A percentile compares a stretch with the other conserved stretches of the same genome.
Conservation (phyloP, 2,329 filamentous ascomycete genomes). For the Graphiopsis chlorocephala region DNA sequence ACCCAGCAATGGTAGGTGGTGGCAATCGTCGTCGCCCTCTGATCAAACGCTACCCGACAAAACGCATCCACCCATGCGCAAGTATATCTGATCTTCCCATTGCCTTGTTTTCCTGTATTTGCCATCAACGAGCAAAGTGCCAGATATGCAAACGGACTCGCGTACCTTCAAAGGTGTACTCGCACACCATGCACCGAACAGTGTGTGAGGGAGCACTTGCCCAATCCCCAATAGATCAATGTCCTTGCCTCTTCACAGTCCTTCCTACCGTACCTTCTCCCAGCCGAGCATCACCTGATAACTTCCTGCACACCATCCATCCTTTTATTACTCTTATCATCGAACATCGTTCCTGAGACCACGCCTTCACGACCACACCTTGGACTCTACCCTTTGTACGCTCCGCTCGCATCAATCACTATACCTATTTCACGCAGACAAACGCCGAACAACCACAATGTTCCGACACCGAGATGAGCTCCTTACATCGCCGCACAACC, state of each 20-base stretch:
- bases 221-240: neutral
- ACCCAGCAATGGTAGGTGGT: neutral
- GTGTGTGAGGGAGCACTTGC: neutral
- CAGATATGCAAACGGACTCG: neutral
- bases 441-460: constrained; percentile 19
- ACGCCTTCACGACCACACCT: neutral
- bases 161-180: neutral
- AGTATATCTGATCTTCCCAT: neutral
- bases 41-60: neutral
- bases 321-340: neutral
- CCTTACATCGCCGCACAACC: constrained; percentile 17
- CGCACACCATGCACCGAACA: neutral
- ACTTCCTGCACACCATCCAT: neutral
- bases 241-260: neutral
- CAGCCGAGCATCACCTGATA: neutral
- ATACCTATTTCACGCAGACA: constrained; percentile 12
- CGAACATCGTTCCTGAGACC: neutral
- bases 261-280: constrained; percentile 8
- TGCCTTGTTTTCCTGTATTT: neutral
- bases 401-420: constrained; percentile 5
- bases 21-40: neutral
- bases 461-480: constrained; percentile 22
- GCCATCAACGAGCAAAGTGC: neutral
- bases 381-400: neutral
- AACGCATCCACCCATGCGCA: neutral